Percentiles rank a stretch among this genome's conserved stretches.
Evolutionary conservation across 2,329 filamentous ascomycete species (phyloP).

Genomic region (Alternaria dauci): DNA sequence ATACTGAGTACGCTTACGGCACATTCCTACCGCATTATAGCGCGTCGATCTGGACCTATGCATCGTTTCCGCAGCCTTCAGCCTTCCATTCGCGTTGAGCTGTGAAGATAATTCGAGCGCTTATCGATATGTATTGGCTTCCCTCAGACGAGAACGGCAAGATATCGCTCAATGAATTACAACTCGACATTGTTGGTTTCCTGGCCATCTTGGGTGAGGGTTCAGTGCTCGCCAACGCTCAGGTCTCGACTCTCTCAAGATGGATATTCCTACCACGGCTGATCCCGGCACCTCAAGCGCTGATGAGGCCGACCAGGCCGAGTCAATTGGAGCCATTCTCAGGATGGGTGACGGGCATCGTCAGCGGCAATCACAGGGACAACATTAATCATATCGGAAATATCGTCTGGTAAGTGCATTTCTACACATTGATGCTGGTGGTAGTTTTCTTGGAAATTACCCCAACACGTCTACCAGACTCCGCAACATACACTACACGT

Average conservation of each 20-base stretch:
- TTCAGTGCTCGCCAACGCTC: slow-evolving; percentile 59
- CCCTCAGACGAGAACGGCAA: slow-evolving; percentile 33
- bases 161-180: slow-evolving; percentile 49
- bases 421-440: background rate
- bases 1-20: slow-evolving; percentile 18
- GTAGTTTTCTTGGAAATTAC: slow-evolving; percentile 8
- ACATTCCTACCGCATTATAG: slow-evolving; percentile 8
- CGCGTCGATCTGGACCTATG: slow-evolving; percentile 29
- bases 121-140: slow-evolving; percentile 49
- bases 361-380: slow-evolving; percentile 58
- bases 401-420: slow-evolving; percentile 52
- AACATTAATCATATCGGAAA: slow-evolving; percentile 60
- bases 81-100: slow-evolving; percentile 15
- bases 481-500: background rate
- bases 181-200: slow-evolving; percentile 65
- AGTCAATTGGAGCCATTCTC: slow-evolving; percentile 51
- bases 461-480: slow-evolving; percentile 16
- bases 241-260: slow-evolving; percentile 59
- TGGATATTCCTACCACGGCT: slow-evolving; percentile 61
- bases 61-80: slow-evolving; percentile 23
- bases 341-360: slow-evolving; percentile 56
- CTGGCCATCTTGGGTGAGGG: slow-evolving; percentile 63
- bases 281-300: slow-evolving; percentile 60
- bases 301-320: slow-evolving; percentile 57
- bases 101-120: slow-evolving; percentile 4